Evolutionary conservation across 495 filamentous ascomycete genomes (phyloP).

Genomic region (Penicillium bialowiezense): DNA sequence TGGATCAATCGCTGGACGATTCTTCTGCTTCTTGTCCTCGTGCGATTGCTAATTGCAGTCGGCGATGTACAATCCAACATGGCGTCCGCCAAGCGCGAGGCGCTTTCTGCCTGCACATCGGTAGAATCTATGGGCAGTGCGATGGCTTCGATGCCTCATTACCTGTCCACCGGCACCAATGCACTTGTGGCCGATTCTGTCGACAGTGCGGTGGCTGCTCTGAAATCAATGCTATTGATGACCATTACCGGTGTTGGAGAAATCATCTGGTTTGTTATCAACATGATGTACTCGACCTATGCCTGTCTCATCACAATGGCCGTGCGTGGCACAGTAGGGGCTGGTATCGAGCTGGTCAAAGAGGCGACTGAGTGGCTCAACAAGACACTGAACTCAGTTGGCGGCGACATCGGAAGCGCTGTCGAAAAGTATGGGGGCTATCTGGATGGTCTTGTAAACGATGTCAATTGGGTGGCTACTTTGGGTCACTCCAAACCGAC

Average conservation of each 20-base stretch:
- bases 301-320: conserved; percentile 81
- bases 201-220: conserved; percentile 69
- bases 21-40: conserved; percentile 78
- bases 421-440: conserved; percentile 55
- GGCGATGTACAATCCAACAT: conserved; percentile 68
- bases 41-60: conserved; percentile 73
- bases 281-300: conserved; percentile 84
- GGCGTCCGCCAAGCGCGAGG: conserved; percentile 70
- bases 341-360: conserved; percentile 63
- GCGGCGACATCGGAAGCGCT: conserved; percentile 55
- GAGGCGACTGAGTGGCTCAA: conserved; percentile 73
- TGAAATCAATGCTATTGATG: conserved; percentile 72
- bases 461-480: conserved; percentile 37
- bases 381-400: conserved; percentile 62
- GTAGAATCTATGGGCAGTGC: conserved; percentile 94
- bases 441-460: conserved; percentile 56
- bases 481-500: conserved; percentile 39
- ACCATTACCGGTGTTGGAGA: conserved; percentile 80
- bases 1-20: conserved; percentile 99
- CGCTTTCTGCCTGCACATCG: conserved; percentile 80
- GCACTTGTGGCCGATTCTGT: conserved; percentile 74
- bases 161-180: conserved; percentile 85
- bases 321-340: conserved; percentile 71
- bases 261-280: conserved; percentile 84
- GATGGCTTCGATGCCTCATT: conserved; percentile 97